Evolutionary conservation across 1,139 yeast species (phyloP).

Genomic region (Lodderomyces elongisporus): DNA sequence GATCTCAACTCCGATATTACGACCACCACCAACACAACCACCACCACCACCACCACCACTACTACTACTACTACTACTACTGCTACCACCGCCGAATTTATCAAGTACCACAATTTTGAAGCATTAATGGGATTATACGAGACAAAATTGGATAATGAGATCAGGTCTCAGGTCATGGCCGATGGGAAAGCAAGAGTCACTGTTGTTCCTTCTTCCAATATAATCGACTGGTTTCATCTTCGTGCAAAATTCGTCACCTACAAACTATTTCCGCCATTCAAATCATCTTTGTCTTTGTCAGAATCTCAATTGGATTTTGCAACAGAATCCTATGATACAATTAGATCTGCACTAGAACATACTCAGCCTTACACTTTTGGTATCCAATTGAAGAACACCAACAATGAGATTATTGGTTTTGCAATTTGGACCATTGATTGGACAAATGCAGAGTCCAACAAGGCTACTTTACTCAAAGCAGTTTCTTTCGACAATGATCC

Average conservation of each 20-base stretch:
- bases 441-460: conserved; percentile 15
- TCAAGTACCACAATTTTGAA: conserved; percentile 31
- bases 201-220: conserved; percentile 24
- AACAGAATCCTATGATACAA: conserved; percentile 21
- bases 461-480: conserved; percentile 27
- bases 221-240: conserved; percentile 43
- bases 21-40: too few relatives aligned
- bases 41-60: background rate
- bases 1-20: background rate
- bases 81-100: conserved; percentile 10
- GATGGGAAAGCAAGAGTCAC: conserved; percentile 30
- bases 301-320: conserved; percentile 20
- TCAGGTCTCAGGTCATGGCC: conserved; percentile 15
- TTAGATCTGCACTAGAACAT: conserved; percentile 18
- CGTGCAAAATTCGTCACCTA: conserved; percentile 35
- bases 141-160: conserved; percentile 16
- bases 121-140: conserved; percentile 21
- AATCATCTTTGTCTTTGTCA: conserved; percentile 10
- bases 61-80: background rate
- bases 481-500: conserved; percentile 19
- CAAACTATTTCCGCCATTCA: conserved; percentile 20
- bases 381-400: conserved; percentile 17
- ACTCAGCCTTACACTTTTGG: conserved; percentile 31
- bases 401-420: conserved; percentile 21
- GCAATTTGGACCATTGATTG: conserved; percentile 42